Conservation (phyloP, 129 eudicot genomes). For the sunflower (Helianthus annuus) region HanXRQr2.0-SUNRISE NC_035436.2:200732255-200732754, state of each 20-base stretch:
- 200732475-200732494: conserved; percentile 45
- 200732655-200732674: background rate
- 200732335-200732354: background rate
- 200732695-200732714: background rate
- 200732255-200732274: conserved; percentile 68
- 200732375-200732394: background rate
- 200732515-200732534: background rate
- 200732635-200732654: background rate
- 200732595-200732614: background rate
- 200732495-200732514: background rate
- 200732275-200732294: conserved; percentile 60
- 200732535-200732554: background rate
- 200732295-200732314: conserved; percentile 49
- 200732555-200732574: background rate
- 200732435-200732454: conserved; percentile 71
- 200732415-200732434: conserved; percentile 78
- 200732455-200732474: conserved; percentile 63
- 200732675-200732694: background rate
- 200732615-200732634: background rate
- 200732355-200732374: background rate
- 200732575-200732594: too few species aligned
- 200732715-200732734: conserved; percentile 50
- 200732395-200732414: conserved; percentile 58
- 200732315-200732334: background rate
- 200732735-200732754: conserved; percentile 31